Base-by-base conservation (phyloP, 306 rosid species). In the Castanea mollissima region DNA sequence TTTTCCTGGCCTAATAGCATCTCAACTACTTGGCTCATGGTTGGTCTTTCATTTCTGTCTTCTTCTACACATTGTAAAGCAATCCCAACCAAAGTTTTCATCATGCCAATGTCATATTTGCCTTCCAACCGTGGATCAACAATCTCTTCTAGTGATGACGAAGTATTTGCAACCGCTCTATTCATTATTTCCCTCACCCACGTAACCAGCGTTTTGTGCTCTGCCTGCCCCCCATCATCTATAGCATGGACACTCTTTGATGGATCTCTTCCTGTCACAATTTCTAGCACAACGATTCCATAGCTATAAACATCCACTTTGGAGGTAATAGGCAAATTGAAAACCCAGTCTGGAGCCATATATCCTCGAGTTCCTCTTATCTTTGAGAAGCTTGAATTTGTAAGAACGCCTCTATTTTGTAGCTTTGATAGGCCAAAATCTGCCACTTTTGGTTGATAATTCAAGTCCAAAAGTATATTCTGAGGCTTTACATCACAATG, bases 271-370 rank as follows among this genome's bases (percentile, higher is more conserved):
- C 86, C 84, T 0, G 89, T 86, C 38, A 79, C 67, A 64, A 86
- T 75, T 60, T 86, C 89, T 76, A 86, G 38, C 67, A 82, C 55
- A 5, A 86, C 89, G 25, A 86, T 62, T 18, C 86, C 86, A 32
- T 79, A 82, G 41, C 84, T 86, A 27, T 82, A 86, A 1, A 86
- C 89, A 63, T 82, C 89, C n/a, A 79, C 86, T 76, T 86, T 86
- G 55, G 84, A 79, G 5, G 86, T 82, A 10, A 86, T 82, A 3
- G 82, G 72, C 19, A 74, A 72, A 49, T 79, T 86, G 13, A 41
- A 67, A 13, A 86, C 77, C 89, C 84, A 86, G 46, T 86, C 86
- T 0, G 86, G 89, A 27, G 89, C 82, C 68, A 86, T 82, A 52
- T 82, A 82, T 8, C 83, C 84, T 82, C 82, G 75, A 2, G 85